Conservation (phyloP, 805 yeast genomes). For the Starmerella gropengiesseri region DNA sequence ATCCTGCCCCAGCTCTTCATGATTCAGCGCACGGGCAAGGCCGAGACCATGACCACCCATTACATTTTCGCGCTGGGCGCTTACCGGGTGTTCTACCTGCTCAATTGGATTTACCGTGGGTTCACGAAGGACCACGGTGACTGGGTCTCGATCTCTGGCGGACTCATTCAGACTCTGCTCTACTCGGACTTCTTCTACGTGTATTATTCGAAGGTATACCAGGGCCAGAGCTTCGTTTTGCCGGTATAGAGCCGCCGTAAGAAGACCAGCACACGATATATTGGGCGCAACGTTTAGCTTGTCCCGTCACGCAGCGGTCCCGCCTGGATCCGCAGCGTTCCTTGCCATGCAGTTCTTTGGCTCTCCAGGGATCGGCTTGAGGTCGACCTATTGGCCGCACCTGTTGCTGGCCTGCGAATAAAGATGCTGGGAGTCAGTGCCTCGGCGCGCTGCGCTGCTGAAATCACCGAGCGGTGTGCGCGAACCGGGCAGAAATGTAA, state of each 20-base stretch:
- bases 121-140: slow-evolving; percentile 42
- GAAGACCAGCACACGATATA: background rate
- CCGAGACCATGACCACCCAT: slow-evolving; percentile 78
- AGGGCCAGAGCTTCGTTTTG: slow-evolving; percentile 64
- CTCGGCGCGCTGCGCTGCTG: too few relatives aligned
- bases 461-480: too few relatives aligned
- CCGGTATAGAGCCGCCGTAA: slow-evolving; percentile 33
- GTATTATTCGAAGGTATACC: slow-evolving; percentile 68
- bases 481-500: too few relatives aligned
- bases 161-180: slow-evolving; percentile 71
- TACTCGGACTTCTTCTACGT: slow-evolving; percentile 95
- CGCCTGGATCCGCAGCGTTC: too few relatives aligned
- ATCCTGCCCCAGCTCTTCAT: slow-evolving; percentile 87
- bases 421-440: too few relatives aligned
- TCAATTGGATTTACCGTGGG: slow-evolving; percentile 91
- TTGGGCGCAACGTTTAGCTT: background rate
- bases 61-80: slow-evolving; percentile 88
- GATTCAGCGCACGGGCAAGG: slow-evolving; percentile 80
- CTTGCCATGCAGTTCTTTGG: too few relatives aligned
- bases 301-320: background rate
- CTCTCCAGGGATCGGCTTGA: too few relatives aligned
- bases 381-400: too few relatives aligned
- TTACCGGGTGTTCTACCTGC: slow-evolving; percentile 80
- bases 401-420: too few relatives aligned
- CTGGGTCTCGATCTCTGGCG: slow-evolving; percentile 61